phyloP scores from a whole-genome alignment of 148 eudicot genomes.

The Fagopyrum esculentum region DNA sequence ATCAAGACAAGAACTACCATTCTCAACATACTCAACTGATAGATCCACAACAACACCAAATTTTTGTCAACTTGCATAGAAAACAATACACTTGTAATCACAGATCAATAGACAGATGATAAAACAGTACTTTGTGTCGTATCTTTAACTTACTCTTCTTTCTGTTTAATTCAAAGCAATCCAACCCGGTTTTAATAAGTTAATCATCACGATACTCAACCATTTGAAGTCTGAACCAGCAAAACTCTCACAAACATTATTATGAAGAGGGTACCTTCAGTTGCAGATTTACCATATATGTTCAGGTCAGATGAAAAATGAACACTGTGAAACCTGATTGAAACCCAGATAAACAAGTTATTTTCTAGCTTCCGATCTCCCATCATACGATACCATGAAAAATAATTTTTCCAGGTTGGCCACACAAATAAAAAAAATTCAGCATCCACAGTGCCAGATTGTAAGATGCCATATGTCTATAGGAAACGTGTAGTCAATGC shows the following conservation, averaged over 20 bases:
- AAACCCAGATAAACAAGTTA: too few species aligned
- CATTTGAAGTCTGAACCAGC: too few species aligned
- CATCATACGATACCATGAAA: not conserved
- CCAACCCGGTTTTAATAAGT: too few species aligned
- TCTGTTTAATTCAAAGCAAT: too few species aligned
- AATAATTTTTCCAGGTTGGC: not conserved
- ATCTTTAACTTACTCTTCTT: too few species aligned
- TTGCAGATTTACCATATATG: too few species aligned
- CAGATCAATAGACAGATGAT: not conserved
- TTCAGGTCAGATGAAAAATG: too few species aligned
- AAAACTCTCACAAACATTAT: too few species aligned
- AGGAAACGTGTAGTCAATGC: not conserved
- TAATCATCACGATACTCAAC: too few species aligned
- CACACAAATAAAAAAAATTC: not conserved
- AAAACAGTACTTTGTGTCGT: not conserved
- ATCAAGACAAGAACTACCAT: constrained; percentile 7
- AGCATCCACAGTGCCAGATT: not conserved
- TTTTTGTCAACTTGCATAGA: not conserved
- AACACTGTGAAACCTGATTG: too few species aligned
- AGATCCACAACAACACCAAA: not conserved
- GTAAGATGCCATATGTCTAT: not conserved
- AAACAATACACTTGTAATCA: not conserved
- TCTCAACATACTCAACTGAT: not conserved
- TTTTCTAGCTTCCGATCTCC: not conserved
- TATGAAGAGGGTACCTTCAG: too few species aligned